Evolutionary conservation across 352 stramenopile species (phyloP), one percentile per base, ranked within the genome.

Genomic region (Globisporangium takayamanum): DNA sequence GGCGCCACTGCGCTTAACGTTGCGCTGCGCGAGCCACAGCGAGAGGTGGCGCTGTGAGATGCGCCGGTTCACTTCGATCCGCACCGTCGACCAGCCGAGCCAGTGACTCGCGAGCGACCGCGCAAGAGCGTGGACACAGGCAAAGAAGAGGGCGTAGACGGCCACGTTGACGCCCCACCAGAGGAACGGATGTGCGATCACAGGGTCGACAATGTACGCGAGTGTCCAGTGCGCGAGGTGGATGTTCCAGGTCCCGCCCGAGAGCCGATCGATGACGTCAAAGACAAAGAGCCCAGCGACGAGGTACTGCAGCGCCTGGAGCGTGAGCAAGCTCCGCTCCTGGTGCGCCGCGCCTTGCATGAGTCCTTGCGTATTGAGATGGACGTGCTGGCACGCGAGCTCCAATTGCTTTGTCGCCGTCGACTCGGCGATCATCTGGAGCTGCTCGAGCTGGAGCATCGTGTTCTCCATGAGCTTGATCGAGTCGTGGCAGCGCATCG

Each of bases 401-500:
- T 96, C 88, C 12, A 96, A 80, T 60, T 97, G 92, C 44, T 93
- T 96, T 8, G 96, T 91, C 2, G 78, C 87, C 7, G 91, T 96
- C 16, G 92, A 88, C 25, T 93, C 74, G 33, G 88, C 88, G 66
- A 97, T 97, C 80, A 98, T 94, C 55, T 96, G 88, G 11, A 98
- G 66, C 50, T 98, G 88, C 55, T 98, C 91, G 25, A 98, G 80
- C 53, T 98, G 92, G 15, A 92, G 73, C 73, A 96, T 89, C 14
- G 92, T 92, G 62, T 95, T 95, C 53, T 87, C 80, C 70, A 98
- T 92, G 42, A 98, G 91, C 60, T 98, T 98, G 64, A 97, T 97
- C 11, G 97, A 87, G 72, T 98, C 95, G 50, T 94, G 94, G 41
- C 92, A 96, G 18, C 95, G 85, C 66, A 96, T 80, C 53, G 97